A percentile compares a stretch with the other conserved stretches of the same genome.
Evolutionary conservation across 2,329 filamentous ascomycete species (phyloP).

Genomic region (Cladosporium sp.): DNA sequence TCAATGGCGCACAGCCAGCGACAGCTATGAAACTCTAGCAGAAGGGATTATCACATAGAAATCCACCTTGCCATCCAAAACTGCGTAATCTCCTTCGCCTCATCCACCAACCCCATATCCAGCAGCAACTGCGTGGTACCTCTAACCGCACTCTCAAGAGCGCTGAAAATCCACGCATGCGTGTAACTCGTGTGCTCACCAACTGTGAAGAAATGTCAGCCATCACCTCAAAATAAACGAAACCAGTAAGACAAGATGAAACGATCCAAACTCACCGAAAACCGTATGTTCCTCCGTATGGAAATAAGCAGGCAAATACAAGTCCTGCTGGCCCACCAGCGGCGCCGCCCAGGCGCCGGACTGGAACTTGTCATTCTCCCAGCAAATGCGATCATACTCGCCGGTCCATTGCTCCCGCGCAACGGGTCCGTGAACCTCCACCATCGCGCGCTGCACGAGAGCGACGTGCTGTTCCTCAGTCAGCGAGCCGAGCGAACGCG

Average conservation of each 20-base stretch:
- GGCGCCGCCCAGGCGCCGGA: conserved; percentile 58
- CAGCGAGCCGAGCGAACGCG: conserved; percentile 44
- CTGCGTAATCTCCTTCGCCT: conserved; percentile 60
- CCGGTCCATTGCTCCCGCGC: conserved; percentile 62
- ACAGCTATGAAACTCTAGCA: too few relatives aligned
- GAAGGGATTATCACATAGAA: conserved; percentile 33
- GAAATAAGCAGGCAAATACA: conserved; percentile 70
- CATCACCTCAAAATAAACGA: background rate
- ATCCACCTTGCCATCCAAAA: conserved; percentile 70
- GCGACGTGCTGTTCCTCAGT: conserved; percentile 59
- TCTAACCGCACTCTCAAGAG: conserved; percentile 63
- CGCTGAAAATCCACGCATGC: conserved; percentile 66
- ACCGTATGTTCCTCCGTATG: conserved; percentile 66
- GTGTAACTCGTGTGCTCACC: conserved; percentile 66
- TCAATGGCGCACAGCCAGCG: too few relatives aligned
- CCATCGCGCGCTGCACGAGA: conserved; percentile 61
- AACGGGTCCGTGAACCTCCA: conserved; percentile 61
- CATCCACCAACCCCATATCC: conserved; percentile 63
- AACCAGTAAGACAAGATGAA: too few relatives aligned
- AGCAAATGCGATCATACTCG: conserved; percentile 61
- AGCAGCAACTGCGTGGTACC: conserved; percentile 62
- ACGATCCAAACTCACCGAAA: conserved; percentile 41
- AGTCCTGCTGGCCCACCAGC: conserved; percentile 59
- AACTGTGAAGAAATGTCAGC: conserved; percentile 8
- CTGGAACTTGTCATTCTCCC: conserved; percentile 59